Percentiles rank a stretch among this genome's conserved stretches.
Conservation (phyloP, 1,139 yeast genomes). For the Dujonia santamariae region DNA sequence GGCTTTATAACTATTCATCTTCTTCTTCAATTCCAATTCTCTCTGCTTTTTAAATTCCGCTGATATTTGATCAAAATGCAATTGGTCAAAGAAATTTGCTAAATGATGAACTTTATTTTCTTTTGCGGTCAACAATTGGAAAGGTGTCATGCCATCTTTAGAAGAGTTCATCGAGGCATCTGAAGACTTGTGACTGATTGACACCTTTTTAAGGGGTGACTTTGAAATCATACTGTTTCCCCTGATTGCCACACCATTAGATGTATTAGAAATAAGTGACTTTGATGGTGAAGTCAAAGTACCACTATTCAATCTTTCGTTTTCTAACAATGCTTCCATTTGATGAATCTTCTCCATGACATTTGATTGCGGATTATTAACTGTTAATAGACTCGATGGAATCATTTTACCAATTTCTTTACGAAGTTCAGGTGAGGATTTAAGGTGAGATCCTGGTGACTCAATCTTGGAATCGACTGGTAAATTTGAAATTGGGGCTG, state of each 20-base stretch:
- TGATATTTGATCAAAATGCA: conserved; percentile 79
- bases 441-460: too few relatives aligned
- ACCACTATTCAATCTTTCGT: conserved; percentile 12
- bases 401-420: conserved; percentile 21
- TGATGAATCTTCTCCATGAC: conserved; percentile 24
- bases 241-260: too few relatives aligned
- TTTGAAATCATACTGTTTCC: too few relatives aligned
- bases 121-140: too few relatives aligned
- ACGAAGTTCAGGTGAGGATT: conserved; percentile 3
- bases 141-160: too few relatives aligned
- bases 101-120: conserved; percentile 54
- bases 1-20: conserved; percentile 68
- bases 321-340: conserved; percentile 24
- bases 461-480: too few relatives aligned
- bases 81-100: conserved; percentile 68
- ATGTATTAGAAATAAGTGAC: too few relatives aligned
- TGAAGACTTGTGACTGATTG: conserved; percentile 14
- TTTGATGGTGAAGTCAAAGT: too few relatives aligned
- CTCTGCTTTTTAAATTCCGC: conserved; percentile 85
- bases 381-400: conserved; percentile 19
- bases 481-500: background rate
- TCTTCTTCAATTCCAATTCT: conserved; percentile 65
- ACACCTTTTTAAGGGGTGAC: conserved; percentile 6
- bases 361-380: conserved; percentile 15
- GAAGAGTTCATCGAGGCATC: conserved; percentile 12